phyloP scores from a whole-genome alignment of 768 basidiomycete species.

The Lentinula aciculospora region DNA sequence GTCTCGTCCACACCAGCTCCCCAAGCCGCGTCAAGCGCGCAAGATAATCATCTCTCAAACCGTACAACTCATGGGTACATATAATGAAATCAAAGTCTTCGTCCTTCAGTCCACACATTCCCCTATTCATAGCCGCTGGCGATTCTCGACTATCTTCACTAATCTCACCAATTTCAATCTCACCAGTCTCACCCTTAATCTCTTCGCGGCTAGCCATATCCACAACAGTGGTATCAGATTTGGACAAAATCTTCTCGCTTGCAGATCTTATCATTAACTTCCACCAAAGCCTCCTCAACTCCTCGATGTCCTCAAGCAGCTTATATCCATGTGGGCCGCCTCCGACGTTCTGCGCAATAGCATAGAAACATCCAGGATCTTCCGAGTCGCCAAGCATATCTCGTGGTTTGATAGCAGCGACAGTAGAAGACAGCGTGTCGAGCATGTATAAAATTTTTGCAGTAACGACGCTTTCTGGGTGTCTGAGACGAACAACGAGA shows the following conservation, averaged over 20 bases:
- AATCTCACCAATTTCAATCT: background rate
- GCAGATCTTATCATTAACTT: background rate
- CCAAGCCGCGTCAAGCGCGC: background rate
- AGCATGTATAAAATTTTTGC: slow-evolving; percentile 20
- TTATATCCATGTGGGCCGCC: slow-evolving; percentile 1
- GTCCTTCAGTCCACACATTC: background rate
- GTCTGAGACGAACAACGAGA: slow-evolving; percentile 17
- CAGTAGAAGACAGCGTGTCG: slow-evolving; percentile 14
- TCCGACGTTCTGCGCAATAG: slow-evolving; percentile 16
- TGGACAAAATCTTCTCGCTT: background rate
- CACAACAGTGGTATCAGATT: background rate
- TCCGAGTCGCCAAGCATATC: slow-evolving; percentile 14
- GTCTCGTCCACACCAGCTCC: background rate
- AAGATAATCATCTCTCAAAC: background rate
- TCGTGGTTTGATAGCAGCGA: slow-evolving; percentile 17
- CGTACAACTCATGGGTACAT: background rate
- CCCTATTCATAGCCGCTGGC: background rate
- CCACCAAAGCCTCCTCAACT: slow-evolving; percentile 5
- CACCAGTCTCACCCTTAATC: background rate
- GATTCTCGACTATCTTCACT: background rate
- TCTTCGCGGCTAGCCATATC: background rate
- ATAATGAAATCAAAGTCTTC: slow-evolving; percentile 4
- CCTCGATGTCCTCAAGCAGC: background rate
- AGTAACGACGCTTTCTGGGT: slow-evolving; percentile 16
- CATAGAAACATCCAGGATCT: slow-evolving; percentile 19